Evolutionary conservation across 805 yeast species (phyloP).

Genomic region (Yamadazyma paraphyllophila): DNA sequence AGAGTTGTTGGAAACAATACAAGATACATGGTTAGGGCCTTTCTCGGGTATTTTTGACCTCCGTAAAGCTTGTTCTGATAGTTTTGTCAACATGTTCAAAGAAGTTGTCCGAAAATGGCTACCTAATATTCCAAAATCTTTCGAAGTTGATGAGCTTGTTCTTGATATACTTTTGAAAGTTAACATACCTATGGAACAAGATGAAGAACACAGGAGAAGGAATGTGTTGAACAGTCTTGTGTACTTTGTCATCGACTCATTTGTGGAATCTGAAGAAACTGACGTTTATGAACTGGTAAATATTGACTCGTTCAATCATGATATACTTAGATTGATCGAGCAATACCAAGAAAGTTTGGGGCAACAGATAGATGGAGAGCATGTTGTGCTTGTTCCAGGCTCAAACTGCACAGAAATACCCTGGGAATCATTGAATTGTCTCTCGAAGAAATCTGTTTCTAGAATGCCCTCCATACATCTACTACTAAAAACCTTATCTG

Average conservation of each 20-base stretch:
- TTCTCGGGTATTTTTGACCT: slow-evolving; percentile 58
- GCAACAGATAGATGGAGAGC: slow-evolving; percentile 30
- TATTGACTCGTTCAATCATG: slow-evolving; percentile 51
- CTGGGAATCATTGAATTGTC: slow-evolving; percentile 78
- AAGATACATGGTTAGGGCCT: slow-evolving; percentile 74
- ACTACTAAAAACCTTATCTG: slow-evolving; percentile 37
- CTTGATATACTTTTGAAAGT: background rate
- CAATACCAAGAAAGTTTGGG: background rate
- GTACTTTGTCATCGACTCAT: slow-evolving; percentile 57
- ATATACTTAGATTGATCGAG: slow-evolving; percentile 42
- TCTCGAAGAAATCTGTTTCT: slow-evolving; percentile 57
- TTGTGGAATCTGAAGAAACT: slow-evolving; percentile 61
- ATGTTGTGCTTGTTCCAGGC: slow-evolving; percentile 70
- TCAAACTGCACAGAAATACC: slow-evolving; percentile 69
- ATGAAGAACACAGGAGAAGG: background rate
- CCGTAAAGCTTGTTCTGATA: background rate
- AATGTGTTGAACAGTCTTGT: slow-evolving; percentile 53
- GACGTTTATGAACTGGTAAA: slow-evolving; percentile 67
- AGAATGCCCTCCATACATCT: slow-evolving; percentile 66
- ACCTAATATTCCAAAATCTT: background rate
- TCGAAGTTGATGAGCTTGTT: background rate
- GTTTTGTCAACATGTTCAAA: background rate
- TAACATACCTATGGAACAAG: background rate
- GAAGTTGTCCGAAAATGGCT: background rate
- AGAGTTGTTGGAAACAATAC: slow-evolving; percentile 55